Base-by-base conservation (phyloP, 2,329 filamentous ascomycete species). In the Balansia obtecta region DNA sequence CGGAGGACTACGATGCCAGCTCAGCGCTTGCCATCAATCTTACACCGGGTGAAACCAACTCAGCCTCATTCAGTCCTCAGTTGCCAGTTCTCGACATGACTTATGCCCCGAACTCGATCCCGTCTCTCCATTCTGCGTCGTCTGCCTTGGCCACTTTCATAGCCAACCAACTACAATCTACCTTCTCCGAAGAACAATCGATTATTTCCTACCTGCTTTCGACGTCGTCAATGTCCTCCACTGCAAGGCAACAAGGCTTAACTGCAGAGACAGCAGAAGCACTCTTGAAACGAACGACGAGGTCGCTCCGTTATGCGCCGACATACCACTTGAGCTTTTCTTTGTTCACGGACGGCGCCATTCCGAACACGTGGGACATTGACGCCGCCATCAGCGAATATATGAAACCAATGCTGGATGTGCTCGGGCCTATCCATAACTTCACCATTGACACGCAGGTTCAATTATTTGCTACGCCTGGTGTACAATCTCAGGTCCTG, bases 281-380 rank as follows among this genome's bases (percentile, higher is more conserved):
- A 1, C 72, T 80, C 58, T 77, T 69, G 59, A 85, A 74, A 76
- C 85, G 89, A 54, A 86, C 86, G 37, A 93, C 86, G 2, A 78
- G 89, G 47, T 88, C 89, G 0, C 78, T 97, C 61, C 94, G 91
- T 63, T 95, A 96, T 64, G 85, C 93, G 4, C 83, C 90, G 13
- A 95, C 88, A 0, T 98, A 97, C 64, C 93, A 98, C 63, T 73
- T 98, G 30, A 95, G 90, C 0, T 95, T 98, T 62, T 98, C 93
- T 0, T 75, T 98, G 3, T 97, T 98, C 64, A 93, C 88, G 0
- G 85, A 86, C 12, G 82, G 82, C 1, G 77, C 85, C 1, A 66
- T 73, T 0, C 93, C 93, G 2, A 95, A 86, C 33, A 85, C 84
- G 10, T 98, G 93, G 93, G 88, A 95, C 48, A 88, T 97, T 47